Conservation (phyloP, 768 basidiomycete species). For the Termitomyces sp. region DNA sequence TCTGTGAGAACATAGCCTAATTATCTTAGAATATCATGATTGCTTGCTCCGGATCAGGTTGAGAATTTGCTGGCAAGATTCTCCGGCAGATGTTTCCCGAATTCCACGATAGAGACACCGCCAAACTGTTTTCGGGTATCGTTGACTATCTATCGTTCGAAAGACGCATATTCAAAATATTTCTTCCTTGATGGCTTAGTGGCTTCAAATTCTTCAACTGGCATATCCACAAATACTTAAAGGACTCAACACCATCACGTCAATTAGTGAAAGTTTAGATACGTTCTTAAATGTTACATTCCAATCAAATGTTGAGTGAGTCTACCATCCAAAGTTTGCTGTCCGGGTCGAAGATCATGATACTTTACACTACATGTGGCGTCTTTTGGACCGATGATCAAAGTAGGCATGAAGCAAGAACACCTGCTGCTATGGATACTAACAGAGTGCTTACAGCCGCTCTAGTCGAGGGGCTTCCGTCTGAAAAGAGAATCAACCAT, state of each 20-base stretch:
- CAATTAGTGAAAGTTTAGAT: neutral
- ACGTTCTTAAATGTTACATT: neutral
- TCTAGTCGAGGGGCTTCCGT: neutral
- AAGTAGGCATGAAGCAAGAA: constrained; percentile 6
- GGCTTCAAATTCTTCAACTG: neutral
- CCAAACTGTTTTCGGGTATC: neutral
- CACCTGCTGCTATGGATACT: neutral
- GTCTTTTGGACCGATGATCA: neutral
- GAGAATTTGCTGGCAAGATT: neutral
- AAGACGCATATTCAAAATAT: neutral
- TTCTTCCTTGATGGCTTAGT: neutral
- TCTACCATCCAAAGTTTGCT: neutral
- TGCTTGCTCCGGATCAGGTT: neutral
- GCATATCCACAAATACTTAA: no score
- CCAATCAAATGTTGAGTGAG: neutral
- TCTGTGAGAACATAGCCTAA: neutral
- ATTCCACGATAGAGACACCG: neutral
- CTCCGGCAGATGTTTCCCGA: neutral
- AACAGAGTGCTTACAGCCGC: neutral
- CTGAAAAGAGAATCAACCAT: neutral
- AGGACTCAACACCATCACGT: neutral
- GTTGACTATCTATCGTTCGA: no score
- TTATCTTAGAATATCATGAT: neutral
- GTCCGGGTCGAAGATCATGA: neutral
- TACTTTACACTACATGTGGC: neutral